phyloP scores from a whole-genome alignment of 2,329 filamentous ascomycete genomes.

The Metarhizium brunneum region DNA sequence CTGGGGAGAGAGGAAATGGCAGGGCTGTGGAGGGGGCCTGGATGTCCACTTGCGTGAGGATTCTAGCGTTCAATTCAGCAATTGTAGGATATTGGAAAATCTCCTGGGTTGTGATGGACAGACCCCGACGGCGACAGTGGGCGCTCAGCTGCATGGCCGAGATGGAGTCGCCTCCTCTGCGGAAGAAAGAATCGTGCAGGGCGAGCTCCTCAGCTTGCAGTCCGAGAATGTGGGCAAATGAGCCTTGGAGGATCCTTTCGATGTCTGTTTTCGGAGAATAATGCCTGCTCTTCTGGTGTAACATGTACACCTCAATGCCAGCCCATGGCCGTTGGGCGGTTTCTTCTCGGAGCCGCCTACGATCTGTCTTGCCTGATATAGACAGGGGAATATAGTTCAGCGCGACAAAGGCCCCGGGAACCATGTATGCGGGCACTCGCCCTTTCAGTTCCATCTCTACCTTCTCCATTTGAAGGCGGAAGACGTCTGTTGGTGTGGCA shows the following conservation, averaged over 20 bases:
- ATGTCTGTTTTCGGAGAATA: background rate
- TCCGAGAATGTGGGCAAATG: background rate
- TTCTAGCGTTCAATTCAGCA: too few species aligned
- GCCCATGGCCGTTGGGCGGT: background rate
- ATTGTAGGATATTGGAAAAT: too few species aligned
- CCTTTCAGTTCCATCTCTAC: background rate
- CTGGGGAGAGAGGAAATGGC: too few species aligned
- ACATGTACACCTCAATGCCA: background rate
- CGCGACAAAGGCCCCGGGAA: background rate
- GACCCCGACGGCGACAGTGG: too few species aligned
- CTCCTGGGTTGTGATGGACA: too few species aligned
- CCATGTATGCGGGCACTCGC: background rate
- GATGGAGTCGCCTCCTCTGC: constrained; percentile 3
- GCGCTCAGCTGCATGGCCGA: background rate
- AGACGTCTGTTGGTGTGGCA: background rate
- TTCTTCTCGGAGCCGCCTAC: background rate
- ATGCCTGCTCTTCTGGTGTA: too few species aligned
- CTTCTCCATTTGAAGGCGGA: background rate
- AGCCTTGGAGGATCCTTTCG: background rate
- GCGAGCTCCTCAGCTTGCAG: background rate
- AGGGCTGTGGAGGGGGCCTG: too few species aligned
- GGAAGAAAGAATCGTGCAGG: background rate
- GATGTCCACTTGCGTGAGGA: too few species aligned
- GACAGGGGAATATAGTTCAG: background rate
- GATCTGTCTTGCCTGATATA: background rate